Base-by-base conservation (phyloP, 225 moss, liverwort and hornwort species). In the Anthoceros angustus region DNA sequence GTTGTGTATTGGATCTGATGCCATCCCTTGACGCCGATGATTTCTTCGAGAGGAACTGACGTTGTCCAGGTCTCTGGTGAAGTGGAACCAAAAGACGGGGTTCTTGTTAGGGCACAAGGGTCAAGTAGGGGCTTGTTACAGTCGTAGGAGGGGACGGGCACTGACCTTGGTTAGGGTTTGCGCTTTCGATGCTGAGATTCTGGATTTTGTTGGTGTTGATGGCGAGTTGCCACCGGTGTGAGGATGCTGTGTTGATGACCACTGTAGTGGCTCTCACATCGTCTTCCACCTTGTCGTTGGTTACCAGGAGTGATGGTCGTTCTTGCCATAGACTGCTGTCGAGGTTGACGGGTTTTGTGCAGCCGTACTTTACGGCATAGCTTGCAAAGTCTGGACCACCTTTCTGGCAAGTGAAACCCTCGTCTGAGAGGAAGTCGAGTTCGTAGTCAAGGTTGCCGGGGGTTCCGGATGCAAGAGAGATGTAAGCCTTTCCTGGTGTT, bases 181-280 rank as follows among this genome's bases (percentile, higher is more conserved):
- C 64, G 55, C 55, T 55, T 67, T 83, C 77, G 9, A 98, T 76
- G 76, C 81, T 76, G 61, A 89, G 76, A 61, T 43, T 68, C 61
- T 82, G 61, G 40, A 92, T 50, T 69, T 82, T 65, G 23, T 70
- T 79, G 42, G 89, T 76, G 43, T 68, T 98, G 45, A 98, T 78
- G 14, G 82, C 89, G 40, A 92, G 79, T 65, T 78, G 83, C 98
- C 98, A 98, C 15, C 89, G 82, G 41, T 16, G 71, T 16, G 81
- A 63, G 63, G 72, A 72, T 18, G 81, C 87, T 65, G 74, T 78
- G 61, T 71, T 80, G 42, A 88, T 70, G 38, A 72, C 77, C 40
- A 98, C 81, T 2, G 48, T 69, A 26, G 89, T 92, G 66, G 78
- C 74, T 72, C 88, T 83, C 61, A 75, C 72, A 65, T 61, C 72